Percentiles rank a stretch among this genome's conserved stretches.
phyloP scores from a whole-genome alignment of 140 eudicot genomes.

The Flaveria floridana region DNA sequence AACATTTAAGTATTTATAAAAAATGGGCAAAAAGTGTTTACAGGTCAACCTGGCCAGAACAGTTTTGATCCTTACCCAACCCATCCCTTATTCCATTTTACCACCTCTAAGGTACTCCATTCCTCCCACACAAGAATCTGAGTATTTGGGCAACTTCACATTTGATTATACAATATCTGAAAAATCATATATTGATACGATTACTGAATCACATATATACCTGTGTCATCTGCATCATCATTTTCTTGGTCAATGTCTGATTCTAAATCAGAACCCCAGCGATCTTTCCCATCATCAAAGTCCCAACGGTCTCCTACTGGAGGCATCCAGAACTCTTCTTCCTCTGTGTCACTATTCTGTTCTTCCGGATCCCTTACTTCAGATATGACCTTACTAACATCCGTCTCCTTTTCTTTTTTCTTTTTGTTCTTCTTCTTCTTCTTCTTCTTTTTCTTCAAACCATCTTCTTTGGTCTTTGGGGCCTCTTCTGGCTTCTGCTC shows the following conservation, averaged over 20 bases:
- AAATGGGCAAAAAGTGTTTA: neutral
- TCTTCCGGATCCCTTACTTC: constrained; percentile 61
- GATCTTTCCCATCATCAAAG: constrained; percentile 81
- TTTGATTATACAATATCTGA: constrained; percentile 5
- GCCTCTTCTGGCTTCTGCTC: constrained; percentile 38
- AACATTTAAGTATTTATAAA: neutral
- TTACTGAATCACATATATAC: constrained; percentile 31
- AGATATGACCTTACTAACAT: constrained; percentile 42
- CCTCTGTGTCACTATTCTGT: constrained; percentile 51
- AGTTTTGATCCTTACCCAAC: neutral
- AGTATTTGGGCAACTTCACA: neutral
- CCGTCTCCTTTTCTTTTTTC: constrained; percentile 36
- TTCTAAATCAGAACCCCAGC: constrained; percentile 75
- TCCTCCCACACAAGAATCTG: neutral
- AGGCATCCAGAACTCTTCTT: constrained; percentile 85
- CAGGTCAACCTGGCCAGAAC: neutral
- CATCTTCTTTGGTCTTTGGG: constrained; percentile 37
- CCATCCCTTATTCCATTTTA: neutral
- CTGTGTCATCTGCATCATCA: constrained; percentile 48
- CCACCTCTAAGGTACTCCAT: neutral
- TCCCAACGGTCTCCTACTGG: constrained; percentile 85
- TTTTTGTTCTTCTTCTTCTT: constrained; percentile 31
- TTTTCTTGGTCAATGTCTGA: constrained; percentile 41
- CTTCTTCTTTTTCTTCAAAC: constrained; percentile 46
- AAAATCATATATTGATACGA: neutral